Conservation (phyloP, 345 rosid genomes). For the Eucalyptus cladocalyx region DNA sequence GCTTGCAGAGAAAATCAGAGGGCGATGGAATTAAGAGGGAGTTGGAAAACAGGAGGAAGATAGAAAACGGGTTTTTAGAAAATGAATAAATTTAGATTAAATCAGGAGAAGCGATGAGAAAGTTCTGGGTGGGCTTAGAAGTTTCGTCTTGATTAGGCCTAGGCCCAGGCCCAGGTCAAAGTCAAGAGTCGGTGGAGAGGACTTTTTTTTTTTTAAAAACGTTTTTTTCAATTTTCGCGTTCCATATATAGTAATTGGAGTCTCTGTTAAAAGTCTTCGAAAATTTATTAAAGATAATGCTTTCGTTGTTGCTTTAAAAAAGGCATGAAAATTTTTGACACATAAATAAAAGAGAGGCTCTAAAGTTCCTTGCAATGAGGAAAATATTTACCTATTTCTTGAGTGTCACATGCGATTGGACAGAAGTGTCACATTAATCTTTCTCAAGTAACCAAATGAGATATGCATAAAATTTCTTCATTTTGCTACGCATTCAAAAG, state of each 20-base stretch:
- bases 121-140: background rate
- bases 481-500: background rate
- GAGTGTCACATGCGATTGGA: fast-evolving
- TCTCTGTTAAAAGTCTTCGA: background rate
- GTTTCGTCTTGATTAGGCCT: background rate
- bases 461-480: background rate
- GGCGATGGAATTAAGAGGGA: background rate
- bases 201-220: background rate
- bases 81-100: background rate
- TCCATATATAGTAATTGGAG: background rate
- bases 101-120: background rate
- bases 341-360: background rate
- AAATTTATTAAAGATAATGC: background rate
- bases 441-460: fast-evolving
- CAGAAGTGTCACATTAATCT: fast-evolving
- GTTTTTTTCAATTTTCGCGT: background rate
- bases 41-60: background rate
- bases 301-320: background rate
- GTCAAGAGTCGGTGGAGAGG: background rate
- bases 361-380: background rate
- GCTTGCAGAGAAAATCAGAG: background rate
- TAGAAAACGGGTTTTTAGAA: background rate
- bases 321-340: background rate
- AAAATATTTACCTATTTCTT: background rate
- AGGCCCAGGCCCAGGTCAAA: background rate